A percentile compares a stretch with the other conserved stretches of the same genome.
phyloP scores from a whole-genome alignment of 371 early-diverging fungal genomes.

The Mucor circinelloides region DNA sequence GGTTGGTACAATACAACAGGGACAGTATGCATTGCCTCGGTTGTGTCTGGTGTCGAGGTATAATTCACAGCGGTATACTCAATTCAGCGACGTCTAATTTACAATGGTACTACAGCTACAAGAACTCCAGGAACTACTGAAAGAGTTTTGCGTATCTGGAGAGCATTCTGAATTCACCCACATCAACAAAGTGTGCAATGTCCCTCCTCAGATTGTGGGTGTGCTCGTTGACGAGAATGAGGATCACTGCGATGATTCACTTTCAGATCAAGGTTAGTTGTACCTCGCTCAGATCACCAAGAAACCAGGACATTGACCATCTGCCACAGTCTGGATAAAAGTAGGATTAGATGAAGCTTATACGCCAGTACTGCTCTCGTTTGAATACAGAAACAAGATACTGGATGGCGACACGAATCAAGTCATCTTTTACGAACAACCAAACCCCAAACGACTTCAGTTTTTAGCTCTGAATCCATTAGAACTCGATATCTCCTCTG shows the following conservation, averaged over 20 bases:
- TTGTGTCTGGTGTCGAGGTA: slow-evolving; percentile 37
- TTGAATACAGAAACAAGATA: slow-evolving; percentile 2
- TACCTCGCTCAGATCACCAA: not conserved
- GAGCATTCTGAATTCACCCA: slow-evolving; percentile 33
- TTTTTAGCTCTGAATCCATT: slow-evolving; percentile 74
- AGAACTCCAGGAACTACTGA: slow-evolving; percentile 24
- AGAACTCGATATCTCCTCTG: slow-evolving; percentile 67
- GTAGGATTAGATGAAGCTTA: slow-evolving; percentile 30
- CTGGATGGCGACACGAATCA: slow-evolving; percentile 19
- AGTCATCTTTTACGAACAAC: slow-evolving; percentile 67
- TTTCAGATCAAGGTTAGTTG: slow-evolving; percentile 8
- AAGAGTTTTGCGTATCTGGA: slow-evolving; percentile 34
- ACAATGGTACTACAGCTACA: slow-evolving; percentile 25
- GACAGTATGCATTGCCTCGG: slow-evolving; percentile 43
- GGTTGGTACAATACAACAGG: slow-evolving; percentile 41
- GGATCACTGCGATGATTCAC: not conserved
- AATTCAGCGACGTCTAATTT: not conserved
- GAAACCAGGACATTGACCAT: not conserved
- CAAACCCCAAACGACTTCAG: slow-evolving; percentile 66
- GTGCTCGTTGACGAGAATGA: slow-evolving; percentile 7
- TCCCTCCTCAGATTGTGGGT: slow-evolving; percentile 41
- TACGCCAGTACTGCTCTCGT: slow-evolving; percentile 31
- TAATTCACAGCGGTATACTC: not conserved
- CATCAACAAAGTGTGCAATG: slow-evolving; percentile 41
- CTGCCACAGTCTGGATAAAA: slow-evolving; percentile 27